Percentiles rank a stretch among this genome's conserved stretches.
Evolutionary conservation across 352 stramenopile genomes (phyloP).

Genomic region (Phytophthora sp.): DNA sequence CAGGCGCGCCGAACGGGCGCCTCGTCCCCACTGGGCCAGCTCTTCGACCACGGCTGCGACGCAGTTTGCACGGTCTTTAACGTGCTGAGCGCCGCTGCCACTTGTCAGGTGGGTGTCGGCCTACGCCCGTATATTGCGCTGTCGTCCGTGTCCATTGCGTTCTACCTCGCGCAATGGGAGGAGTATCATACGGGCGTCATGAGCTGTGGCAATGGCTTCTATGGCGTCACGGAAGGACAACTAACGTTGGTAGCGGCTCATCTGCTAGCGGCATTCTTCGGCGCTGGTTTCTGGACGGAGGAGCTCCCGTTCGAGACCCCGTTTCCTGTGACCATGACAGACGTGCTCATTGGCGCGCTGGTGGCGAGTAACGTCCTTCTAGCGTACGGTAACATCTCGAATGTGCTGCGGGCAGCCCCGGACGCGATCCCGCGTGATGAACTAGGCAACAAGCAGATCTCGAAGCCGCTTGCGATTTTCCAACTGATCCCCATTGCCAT

Average conservation of each 20-base stretch:
- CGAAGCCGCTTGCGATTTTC: constrained; percentile 75
- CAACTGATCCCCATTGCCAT: constrained; percentile 79
- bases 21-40: constrained; percentile 95
- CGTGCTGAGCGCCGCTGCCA: constrained; percentile 75
- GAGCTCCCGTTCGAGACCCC: constrained; percentile 35
- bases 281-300: constrained; percentile 60
- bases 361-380: constrained; percentile 82
- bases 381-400: constrained; percentile 74
- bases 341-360: constrained; percentile 61
- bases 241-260: constrained; percentile 77
- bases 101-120: constrained; percentile 57
- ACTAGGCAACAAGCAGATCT: constrained; percentile 85
- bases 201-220: constrained; percentile 87
- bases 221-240: constrained; percentile 86
- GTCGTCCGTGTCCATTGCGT: constrained; percentile 80
- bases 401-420: constrained; percentile 65
- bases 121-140: constrained; percentile 60
- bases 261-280: constrained; percentile 61
- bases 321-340: constrained; percentile 47
- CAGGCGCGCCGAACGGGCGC: constrained; percentile 95
- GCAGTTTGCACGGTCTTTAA: constrained; percentile 86
- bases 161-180: constrained; percentile 89
- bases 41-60: constrained; percentile 98
- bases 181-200: constrained; percentile 91
- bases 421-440: constrained; percentile 68